Base-by-base conservation (phyloP, 306 rosid genomes). In the Medicago arabica region DNA sequence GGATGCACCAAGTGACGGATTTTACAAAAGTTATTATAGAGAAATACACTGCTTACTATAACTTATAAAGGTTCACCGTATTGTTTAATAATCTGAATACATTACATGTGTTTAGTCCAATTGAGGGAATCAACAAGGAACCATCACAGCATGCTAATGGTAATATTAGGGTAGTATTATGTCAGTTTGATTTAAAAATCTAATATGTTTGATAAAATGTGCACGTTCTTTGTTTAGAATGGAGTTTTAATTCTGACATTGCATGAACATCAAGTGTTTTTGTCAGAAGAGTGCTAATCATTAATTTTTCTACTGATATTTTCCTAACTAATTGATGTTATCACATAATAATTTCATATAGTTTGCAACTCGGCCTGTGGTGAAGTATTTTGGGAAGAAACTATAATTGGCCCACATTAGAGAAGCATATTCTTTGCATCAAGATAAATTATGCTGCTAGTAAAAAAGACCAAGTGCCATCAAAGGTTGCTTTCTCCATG, bases 361-460 rank as follows among this genome's bases (percentile, higher is more conserved):
- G n/a, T n/a, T n/a, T n/a, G n/a, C n/a, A n/a, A n/a, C n/a, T n/a
- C n/a, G n/a, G n/a, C n/a, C n/a, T n/a, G n/a, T n/a, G n/a, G n/a
- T n/a, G n/a, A n/a, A n/a, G n/a, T n/a, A n/a, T n/a, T n/a, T n/a
- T n/a, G n/a, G n/a, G n/a, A n/a, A n/a, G n/a, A n/a, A n/a, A n/a
- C n/a, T n/a, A n/a, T n/a, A n/a, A n/a, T 19, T 50, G 72, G 23
- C 50, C 12, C 17, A 50, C 66, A 51, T 10, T 7, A 1, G 67
- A 71, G 11, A 71, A 79, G 78, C 74, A 79, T 79, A 79, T 79
- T 79, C 60, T 46, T 67, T 2, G 50, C 53, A 72, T 47, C 43
- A 72, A 4, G 47, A 12, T 70, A 53, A 21, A 65, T 51, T 55
- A 53, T 64, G 54, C 53, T 31, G 11, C 50, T 19, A 44, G 59